Evolutionary conservation across 2,329 filamentous ascomycete genomes (phyloP), one percentile per base, ranked within the genome.

Genomic region (Trichoderma sp.): DNA sequence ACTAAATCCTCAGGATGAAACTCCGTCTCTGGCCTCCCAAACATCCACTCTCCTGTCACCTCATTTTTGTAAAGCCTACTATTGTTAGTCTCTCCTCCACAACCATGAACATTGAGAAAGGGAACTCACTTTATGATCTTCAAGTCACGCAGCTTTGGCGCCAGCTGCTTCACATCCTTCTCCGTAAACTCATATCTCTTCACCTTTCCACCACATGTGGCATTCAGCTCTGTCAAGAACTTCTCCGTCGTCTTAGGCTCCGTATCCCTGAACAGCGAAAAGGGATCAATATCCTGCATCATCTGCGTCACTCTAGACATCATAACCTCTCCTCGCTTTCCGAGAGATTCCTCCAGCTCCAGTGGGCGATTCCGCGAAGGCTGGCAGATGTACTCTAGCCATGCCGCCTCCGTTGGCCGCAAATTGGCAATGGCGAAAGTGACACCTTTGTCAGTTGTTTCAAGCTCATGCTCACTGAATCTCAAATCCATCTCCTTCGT

Each of bases 191-290:
- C 70, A 65, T 76, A 75, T 8, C 73, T 73, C 61, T 73, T 75
- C 8, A 73, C 69, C n/a, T 26, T 26, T 15, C 71, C 71, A 18
- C 68, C 51, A 76, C 75, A 75, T 18, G 65, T 71, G 8, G 34
- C 30, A 28, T 81, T 81, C 56, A 81, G 30, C 32, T 74, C 72
- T 12, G 51, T 47, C 30, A 79, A 15, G 18, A 80, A 79, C 7
- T 71, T 53, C 0, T 64, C 32, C 14, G 80, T 39, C 69, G 71
- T 26, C 76, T 77, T 64, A 0, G 60, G 58, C 24, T 71, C 32
- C 8, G 15, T 24, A 14, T 75, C 73, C n/a, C 62, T 36, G 47
- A 78, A 79, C 4, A 74, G 34, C 5, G 71, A 60, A 5, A 74
- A 12, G 4, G 73, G 72, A 14, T 71, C 71, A 12, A 73, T 47